Base-by-base conservation (phyloP, 495 filamentous ascomycete genomes). In the Neurospora sp. region DNA sequence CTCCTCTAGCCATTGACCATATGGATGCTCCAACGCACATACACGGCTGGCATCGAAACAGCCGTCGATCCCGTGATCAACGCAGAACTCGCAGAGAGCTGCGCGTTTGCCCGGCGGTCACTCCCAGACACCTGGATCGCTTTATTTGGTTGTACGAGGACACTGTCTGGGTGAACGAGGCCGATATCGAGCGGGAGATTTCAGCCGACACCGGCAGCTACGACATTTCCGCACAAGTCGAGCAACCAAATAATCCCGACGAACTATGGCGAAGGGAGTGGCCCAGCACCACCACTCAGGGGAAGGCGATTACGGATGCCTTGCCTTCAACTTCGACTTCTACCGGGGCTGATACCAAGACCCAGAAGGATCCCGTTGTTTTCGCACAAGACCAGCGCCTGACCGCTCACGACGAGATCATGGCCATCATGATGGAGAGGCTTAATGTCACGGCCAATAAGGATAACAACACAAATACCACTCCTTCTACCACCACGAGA, bases 161-260 rank as follows among this genome's bases (percentile, higher is more conserved):
- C 46, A 23, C n/a, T 49, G 10, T 49, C 7, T 46, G 42, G 42
- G 42, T 46, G 3, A 1, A 46, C 18, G 42, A 20, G 3, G 18
- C 42, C 18, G 42, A 46, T 0, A 46, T 20, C 4, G 46, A 49
- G n/a, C 46, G 7, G 46, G 46, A 23, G 1, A 11, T 23, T 0
- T 4, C 10, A 23, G 2, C 20, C 0, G 46, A 54, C 5, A 11
- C 10, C 4, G 5, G 10, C 4, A 9, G 0, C 3, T 18, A 44
- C 0, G 18, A n/a, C 0, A 0, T n/a, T 44, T n/a, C 18, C 0
- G 3, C 42, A 18, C 42, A 44, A 0, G 18, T 4, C 6, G 16
- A 44, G 42, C 2, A 35, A 35, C 35, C 35, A 35, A 31, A 31
- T 31, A 14, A 14, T 40, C 11, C 11, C 4, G 39, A 44, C 16